These are phyloP conservation scores for Hura crepitans DNA, from an alignment of 441 rosid species.

Conservation along the genomic window DNA sequence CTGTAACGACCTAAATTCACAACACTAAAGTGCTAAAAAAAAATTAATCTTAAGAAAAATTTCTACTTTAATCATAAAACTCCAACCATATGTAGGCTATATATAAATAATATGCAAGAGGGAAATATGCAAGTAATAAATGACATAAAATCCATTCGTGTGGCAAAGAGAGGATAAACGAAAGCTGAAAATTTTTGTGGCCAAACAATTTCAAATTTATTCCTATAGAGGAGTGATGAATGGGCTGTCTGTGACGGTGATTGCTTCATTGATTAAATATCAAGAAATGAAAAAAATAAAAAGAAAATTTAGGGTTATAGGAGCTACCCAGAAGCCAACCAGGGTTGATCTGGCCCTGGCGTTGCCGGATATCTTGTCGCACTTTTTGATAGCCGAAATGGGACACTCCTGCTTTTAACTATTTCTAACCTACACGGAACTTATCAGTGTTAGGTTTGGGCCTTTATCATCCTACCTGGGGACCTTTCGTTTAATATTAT, in stretches of 20 bases:
- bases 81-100: neutral
- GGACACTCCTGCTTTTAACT: conserved; percentile 10
- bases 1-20: no score
- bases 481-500: neutral
- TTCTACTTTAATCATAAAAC: neutral
- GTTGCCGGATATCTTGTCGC: conserved; percentile 37
- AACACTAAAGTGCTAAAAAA: no score
- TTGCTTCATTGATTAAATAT: neutral
- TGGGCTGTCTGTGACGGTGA: neutral
- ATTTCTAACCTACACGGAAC: neutral
- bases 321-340: neutral
- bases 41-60: no score
- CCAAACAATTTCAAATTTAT: conserved; percentile 13
- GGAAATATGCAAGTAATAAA: neutral
- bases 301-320: neutral
- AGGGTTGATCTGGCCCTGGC: conserved; percentile 9
- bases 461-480: conserved; percentile 6
- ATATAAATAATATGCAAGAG: neutral
- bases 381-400: conserved; percentile 23
- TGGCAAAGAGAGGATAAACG: conserved; percentile 14
- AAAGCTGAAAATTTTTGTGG: conserved; percentile 20
- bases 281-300: neutral
- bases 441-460: conserved; percentile 23
- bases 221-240: no score
- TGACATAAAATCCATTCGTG: neutral